Conservation (phyloP, 2,329 filamentous ascomycete species). For the Aureobasidium leucospermi region DNA sequence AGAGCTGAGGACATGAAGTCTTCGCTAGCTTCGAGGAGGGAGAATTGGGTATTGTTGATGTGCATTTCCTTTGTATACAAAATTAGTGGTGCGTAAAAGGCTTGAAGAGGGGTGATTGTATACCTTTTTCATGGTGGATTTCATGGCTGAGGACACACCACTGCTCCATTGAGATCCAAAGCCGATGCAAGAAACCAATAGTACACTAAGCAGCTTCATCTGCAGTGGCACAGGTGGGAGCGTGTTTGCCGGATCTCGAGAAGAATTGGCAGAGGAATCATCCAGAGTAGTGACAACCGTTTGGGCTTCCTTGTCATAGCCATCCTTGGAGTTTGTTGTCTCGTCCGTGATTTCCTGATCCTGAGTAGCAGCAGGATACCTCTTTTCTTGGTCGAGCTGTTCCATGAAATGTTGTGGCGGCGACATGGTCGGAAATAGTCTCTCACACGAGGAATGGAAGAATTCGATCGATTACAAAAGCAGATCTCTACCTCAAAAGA, state of each 20-base stretch:
- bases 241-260: background rate
- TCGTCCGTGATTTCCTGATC: background rate
- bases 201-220: conserved; percentile 37
- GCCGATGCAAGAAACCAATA: conserved; percentile 48
- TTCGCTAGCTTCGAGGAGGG: conserved; percentile 52
- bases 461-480: background rate
- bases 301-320: background rate
- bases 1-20: conserved; percentile 55
- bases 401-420: background rate
- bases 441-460: background rate
- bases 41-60: conserved; percentile 54
- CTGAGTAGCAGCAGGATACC: background rate
- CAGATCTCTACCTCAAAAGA: background rate
- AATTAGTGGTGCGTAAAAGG: background rate
- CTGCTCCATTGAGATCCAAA: conserved; percentile 55
- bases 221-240: conserved; percentile 21
- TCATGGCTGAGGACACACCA: conserved; percentile 55
- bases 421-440: background rate
- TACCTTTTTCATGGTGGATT: conserved; percentile 51
- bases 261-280: background rate
- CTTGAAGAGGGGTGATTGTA: conserved; percentile 16
- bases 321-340: background rate
- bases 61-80: conserved; percentile 34
- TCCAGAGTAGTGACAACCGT: background rate
- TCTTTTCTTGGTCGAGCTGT: background rate